These are phyloP conservation scores for Candida insectorum DNA, from an alignment of 805 yeast species.

Conservation along the genomic window DNA sequence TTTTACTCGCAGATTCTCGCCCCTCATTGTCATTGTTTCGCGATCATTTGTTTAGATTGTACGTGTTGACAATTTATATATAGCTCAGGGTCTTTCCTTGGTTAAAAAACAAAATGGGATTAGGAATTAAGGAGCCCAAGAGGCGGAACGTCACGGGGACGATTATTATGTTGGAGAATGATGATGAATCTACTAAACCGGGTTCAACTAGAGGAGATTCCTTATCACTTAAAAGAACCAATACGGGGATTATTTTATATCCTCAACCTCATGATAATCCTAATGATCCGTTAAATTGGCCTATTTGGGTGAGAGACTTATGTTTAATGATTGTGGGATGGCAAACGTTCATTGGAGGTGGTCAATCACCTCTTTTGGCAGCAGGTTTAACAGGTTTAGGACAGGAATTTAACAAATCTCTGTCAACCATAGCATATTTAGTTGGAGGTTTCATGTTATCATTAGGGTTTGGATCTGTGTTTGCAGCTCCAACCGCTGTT, in stretches of 20 bases:
- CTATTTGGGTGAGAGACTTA: slow-evolving; percentile 53
- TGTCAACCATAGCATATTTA: slow-evolving; percentile 45
- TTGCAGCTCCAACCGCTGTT: slow-evolving; percentile 57
- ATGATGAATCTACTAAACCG: slow-evolving; percentile 8
- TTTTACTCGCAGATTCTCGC: too few species aligned
- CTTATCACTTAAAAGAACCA: slow-evolving; percentile 39
- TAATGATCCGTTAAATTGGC: slow-evolving; percentile 68
- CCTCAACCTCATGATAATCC: slow-evolving; percentile 66
- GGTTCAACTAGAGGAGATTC: slow-evolving; percentile 8
- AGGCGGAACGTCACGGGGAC: slow-evolving; percentile 47
- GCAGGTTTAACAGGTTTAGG: slow-evolving; percentile 47
- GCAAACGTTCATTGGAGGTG: slow-evolving; percentile 59
- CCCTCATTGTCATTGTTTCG: too few species aligned
- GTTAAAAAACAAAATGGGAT: too few species aligned
- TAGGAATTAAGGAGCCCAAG: slow-evolving; percentile 43
- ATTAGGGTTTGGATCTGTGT: slow-evolving; percentile 54
- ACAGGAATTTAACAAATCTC: slow-evolving; percentile 40
- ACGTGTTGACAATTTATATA: too few species aligned
- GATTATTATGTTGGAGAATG: slow-evolving; percentile 36
- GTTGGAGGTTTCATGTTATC: slow-evolving; percentile 60
- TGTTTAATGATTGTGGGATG: slow-evolving; percentile 52
- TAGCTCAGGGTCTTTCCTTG: too few species aligned
- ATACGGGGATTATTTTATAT: slow-evolving; percentile 47
- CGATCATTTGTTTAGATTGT: too few species aligned
- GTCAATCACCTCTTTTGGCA: slow-evolving; percentile 58